These are phyloP conservation scores for Fusarium bulbicola DNA, from an alignment of 2,329 filamentous ascomycete species.

Conservation along the genomic window DNA sequence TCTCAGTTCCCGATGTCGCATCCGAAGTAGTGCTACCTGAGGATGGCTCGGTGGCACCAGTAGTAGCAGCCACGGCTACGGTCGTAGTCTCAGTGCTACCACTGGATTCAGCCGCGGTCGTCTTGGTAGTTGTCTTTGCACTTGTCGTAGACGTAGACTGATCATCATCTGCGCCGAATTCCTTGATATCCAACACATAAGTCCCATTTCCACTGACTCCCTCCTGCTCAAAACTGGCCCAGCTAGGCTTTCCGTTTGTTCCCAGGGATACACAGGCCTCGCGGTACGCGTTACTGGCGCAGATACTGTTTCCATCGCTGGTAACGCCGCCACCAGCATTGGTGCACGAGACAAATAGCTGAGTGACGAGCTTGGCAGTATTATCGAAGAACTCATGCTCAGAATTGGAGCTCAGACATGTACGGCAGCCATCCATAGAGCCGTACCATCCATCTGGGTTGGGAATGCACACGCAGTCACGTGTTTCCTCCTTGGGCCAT, in stretches of 20 bases:
- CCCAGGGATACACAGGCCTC: conserved; percentile 26
- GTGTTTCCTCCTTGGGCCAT: conserved; percentile 7
- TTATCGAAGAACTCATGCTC: conserved; percentile 31
- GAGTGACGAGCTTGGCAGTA: conserved; percentile 25
- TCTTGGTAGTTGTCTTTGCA: conserved; percentile 5
- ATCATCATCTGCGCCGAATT: conserved; percentile 11
- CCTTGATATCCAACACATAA: conserved; percentile 21
- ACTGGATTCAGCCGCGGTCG: background rate
- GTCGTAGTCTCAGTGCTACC: conserved; percentile 1
- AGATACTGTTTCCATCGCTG: conserved; percentile 27
- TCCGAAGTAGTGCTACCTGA: background rate
- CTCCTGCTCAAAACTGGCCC: conserved; percentile 23
- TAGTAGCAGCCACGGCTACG: background rate
- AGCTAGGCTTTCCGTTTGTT: conserved; percentile 14
- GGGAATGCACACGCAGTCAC: conserved; percentile 26
- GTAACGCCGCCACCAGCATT: conserved; percentile 27
- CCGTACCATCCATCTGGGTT: conserved; percentile 35
- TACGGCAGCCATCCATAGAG: conserved; percentile 35
- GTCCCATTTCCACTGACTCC: conserved; percentile 3
- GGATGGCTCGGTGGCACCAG: background rate
- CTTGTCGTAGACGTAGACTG: background rate
- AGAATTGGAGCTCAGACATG: conserved; percentile 18
- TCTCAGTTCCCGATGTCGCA: background rate
- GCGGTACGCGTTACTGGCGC: conserved; percentile 26
- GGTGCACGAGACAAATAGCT: conserved; percentile 35